A percentile compares a stretch with the other conserved stretches of the same genome.
Conservation (phyloP, 169 alveolate species). For the Eimeria falciformis region DNA sequence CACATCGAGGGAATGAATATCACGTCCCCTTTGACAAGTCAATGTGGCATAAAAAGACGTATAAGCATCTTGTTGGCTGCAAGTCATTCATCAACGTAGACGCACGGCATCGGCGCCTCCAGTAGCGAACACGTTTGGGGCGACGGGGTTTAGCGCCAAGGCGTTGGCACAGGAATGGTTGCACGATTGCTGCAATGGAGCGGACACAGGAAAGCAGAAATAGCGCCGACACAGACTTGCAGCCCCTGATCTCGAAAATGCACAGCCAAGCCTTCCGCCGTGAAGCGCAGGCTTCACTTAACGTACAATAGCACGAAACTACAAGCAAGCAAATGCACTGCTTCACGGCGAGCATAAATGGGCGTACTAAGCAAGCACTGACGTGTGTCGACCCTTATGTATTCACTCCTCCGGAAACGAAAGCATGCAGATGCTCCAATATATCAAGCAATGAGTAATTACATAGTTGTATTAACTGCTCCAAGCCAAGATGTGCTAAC, state of each 20-base stretch:
- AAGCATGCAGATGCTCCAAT: too few species aligned
- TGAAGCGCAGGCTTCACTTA: too few species aligned
- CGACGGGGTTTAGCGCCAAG: slow-evolving; percentile 68
- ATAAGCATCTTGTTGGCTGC: too few species aligned
- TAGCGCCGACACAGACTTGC: neutral
- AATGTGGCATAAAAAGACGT: too few species aligned
- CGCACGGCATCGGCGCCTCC: slow-evolving; percentile 78
- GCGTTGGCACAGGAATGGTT: slow-evolving; percentile 75
- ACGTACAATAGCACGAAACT: neutral
- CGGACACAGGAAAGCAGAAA: neutral
- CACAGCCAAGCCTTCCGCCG: too few species aligned
- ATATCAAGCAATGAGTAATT: too few species aligned
- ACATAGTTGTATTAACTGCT: too few species aligned
- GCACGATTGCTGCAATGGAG: slow-evolving; percentile 66
- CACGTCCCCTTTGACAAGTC: too few species aligned
- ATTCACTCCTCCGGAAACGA: too few species aligned
- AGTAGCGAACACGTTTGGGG: slow-evolving; percentile 76
- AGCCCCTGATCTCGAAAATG: too few species aligned
- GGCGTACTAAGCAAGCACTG: neutral
- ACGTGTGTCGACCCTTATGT: neutral
- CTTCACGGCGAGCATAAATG: neutral
- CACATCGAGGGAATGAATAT: too few species aligned
- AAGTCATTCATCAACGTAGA: neutral
- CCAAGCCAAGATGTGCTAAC: too few species aligned
- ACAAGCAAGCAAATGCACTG: neutral